phyloP scores from a whole-genome alignment of 805 yeast species.

The Metschnikowia gelsemii region DNA sequence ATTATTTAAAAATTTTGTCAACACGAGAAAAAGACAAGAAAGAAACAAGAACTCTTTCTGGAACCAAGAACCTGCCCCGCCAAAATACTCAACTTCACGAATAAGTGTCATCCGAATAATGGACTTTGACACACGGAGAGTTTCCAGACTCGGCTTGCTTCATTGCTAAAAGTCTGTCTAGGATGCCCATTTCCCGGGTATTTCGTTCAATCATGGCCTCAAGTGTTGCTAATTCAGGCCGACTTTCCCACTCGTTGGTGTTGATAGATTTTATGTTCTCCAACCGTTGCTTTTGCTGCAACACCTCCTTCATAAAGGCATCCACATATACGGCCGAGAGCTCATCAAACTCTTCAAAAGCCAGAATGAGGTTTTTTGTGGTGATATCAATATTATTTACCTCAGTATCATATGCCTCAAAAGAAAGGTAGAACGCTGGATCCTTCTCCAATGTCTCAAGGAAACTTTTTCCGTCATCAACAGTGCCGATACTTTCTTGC shows the following conservation, averaged over 20 bases:
- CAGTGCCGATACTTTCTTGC: background rate
- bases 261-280: background rate
- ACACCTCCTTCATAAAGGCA: background rate
- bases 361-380: background rate
- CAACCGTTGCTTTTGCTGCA: background rate
- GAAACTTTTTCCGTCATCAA: background rate
- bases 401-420: background rate
- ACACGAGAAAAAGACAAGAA: too few relatives aligned
- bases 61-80: too few relatives aligned
- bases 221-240: background rate
- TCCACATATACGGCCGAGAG: background rate
- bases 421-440: slow-evolving; percentile 1
- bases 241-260: background rate
- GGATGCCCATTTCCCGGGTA: background rate
- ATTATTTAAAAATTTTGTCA: too few relatives aligned
- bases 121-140: background rate
- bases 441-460: background rate
- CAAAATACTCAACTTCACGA: background rate
- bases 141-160: background rate
- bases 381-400: background rate
- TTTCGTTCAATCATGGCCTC: background rate
- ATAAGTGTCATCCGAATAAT: background rate
- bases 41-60: too few relatives aligned
- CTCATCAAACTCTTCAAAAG: background rate
- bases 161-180: background rate